Conservation (phyloP, 345 rosid species). For the Adansonia digitata region DNA sequence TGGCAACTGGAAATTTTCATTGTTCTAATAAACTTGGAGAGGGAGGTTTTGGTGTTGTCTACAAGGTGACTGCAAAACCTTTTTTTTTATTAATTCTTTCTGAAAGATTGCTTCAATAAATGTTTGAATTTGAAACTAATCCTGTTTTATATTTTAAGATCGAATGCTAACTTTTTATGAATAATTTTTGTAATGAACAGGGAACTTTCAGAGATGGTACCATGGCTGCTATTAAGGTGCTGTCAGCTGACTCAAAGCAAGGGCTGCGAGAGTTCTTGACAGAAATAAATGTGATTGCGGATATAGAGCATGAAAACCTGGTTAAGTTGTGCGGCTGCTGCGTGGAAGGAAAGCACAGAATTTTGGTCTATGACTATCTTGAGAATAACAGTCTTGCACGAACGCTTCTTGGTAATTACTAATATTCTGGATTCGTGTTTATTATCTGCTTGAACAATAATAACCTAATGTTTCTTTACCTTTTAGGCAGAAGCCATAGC, state of each 20-base stretch:
- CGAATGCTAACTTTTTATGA: neutral
- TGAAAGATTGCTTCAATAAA: neutral
- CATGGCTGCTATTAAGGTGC: constrained; percentile 51
- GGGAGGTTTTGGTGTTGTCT: constrained; percentile 74
- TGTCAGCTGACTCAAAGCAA: constrained; percentile 57
- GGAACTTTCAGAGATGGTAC: constrained; percentile 54
- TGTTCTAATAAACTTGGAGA: constrained; percentile 54
- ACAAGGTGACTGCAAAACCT: constrained; percentile 47
- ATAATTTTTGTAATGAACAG: constrained; percentile 24
- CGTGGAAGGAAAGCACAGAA: constrained; percentile 54
- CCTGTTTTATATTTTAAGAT: neutral
- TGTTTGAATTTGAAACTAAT: neutral
- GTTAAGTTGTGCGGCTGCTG: constrained; percentile 66
- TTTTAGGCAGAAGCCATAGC: constrained; percentile 36
- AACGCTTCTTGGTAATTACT: constrained; percentile 52
- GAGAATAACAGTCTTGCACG: constrained; percentile 68
- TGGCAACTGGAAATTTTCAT: constrained; percentile 54
- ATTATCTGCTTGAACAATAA: neutral
- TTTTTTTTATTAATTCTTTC: neutral
- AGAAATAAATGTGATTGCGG: constrained; percentile 52
- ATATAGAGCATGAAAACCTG: constrained; percentile 54
- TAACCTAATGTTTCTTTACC: neutral
- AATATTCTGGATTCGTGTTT: neutral
- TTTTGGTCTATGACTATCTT: constrained; percentile 67
- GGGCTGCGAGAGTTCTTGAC: constrained; percentile 63